Conservation (phyloP, 139 green algal species). For the Eudorina sp. region DNA sequence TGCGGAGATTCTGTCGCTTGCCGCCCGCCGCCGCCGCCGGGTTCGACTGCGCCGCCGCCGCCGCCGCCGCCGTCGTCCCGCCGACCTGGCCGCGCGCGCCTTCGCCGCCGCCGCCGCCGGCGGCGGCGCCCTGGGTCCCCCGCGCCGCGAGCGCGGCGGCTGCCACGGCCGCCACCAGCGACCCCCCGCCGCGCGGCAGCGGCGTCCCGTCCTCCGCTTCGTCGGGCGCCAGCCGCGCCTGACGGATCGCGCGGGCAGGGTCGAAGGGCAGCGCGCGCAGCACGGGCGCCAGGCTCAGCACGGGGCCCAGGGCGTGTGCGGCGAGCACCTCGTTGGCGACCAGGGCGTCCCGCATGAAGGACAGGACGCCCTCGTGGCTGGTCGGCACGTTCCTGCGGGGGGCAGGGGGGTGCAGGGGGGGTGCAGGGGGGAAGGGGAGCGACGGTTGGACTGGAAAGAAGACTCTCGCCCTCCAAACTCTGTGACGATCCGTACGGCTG, state of each 20-base stretch:
- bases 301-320: not conserved
- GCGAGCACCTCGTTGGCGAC: constrained; percentile 45
- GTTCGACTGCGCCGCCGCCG: not conserved
- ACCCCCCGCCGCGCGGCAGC: not conserved
- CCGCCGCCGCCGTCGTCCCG: not conserved
- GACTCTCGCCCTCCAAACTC: not conserved
- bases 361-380: constrained; percentile 47
- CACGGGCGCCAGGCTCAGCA: not conserved
- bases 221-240: not conserved
- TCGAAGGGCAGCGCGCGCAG: constrained; percentile 40
- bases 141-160: not conserved
- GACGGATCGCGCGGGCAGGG: not conserved
- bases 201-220: constrained; percentile 9
- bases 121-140: not conserved
- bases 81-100: too few species aligned
- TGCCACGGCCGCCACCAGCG: not conserved
- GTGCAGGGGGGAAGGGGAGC: not conserved
- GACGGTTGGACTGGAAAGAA: not conserved
- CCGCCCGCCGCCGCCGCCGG: not conserved
- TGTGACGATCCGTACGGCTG: not conserved
- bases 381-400: not conserved
- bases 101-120: too few species aligned
- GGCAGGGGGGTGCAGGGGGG: not conserved
- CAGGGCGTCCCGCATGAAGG: constrained; percentile 35
- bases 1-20: not conserved